A percentile compares a stretch with the other conserved stretches of the same genome.
Evolutionary conservation across 2,329 filamentous ascomycete species (phyloP).

Genomic region (Trematosphaeria pertusa): DNA sequence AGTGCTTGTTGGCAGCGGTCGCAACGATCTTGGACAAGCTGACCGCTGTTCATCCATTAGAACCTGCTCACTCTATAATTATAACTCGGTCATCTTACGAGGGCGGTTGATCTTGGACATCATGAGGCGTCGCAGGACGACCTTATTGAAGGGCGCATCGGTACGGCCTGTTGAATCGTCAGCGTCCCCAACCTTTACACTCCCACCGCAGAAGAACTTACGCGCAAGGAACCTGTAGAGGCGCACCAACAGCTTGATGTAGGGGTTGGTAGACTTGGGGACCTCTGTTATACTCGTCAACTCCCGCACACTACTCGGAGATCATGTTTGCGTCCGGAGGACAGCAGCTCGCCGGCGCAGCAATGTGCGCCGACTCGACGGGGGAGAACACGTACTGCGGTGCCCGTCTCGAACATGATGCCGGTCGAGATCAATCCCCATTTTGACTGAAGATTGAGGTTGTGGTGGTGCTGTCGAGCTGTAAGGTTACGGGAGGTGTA

Average conservation of each 20-base stretch:
- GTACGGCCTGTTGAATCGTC: conserved; percentile 74
- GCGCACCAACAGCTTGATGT: conserved; percentile 97
- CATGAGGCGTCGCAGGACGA: conserved; percentile 94
- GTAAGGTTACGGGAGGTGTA: conserved; percentile 37
- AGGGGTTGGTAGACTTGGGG: conserved; percentile 94
- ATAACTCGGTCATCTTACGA: conserved; percentile 34
- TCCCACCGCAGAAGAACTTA: conserved; percentile 72
- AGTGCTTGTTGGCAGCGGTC: conserved; percentile 60
- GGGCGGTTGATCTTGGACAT: conserved; percentile 97
- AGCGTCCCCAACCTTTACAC: too few species aligned
- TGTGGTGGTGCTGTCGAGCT: conserved; percentile 35
- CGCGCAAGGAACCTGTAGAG: conserved; percentile 96
- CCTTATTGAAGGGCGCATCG: conserved; percentile 98
- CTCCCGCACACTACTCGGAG: conserved; percentile 37
- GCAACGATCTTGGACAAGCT: conserved; percentile 89
- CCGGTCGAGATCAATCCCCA: conserved; percentile 58
- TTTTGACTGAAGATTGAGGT: conserved; percentile 43
- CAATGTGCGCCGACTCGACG: conserved; percentile 49
- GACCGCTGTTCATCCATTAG: conserved; percentile 61
- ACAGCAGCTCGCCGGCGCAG: conserved; percentile 48
- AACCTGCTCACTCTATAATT: neutral
- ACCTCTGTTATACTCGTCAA: conserved; percentile 50
- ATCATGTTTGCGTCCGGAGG: conserved; percentile 49
- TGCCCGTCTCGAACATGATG: conserved; percentile 73
- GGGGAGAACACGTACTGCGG: conserved; percentile 60